Conservation (phyloP, 306 rosid species). For the Castanopsis chinensis region DNA sequence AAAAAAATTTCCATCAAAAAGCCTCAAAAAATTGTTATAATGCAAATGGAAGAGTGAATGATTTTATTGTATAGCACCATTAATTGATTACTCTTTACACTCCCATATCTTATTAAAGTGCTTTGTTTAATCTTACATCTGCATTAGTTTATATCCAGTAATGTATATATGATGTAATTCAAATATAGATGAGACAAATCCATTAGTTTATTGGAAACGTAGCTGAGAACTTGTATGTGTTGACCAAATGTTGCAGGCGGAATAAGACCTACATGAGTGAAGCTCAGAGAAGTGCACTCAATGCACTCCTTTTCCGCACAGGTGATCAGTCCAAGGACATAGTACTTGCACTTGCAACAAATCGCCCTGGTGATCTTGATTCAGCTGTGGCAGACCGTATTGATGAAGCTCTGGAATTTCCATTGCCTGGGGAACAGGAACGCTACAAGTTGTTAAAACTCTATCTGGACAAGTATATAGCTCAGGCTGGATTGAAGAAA, state of each 20-base stretch:
- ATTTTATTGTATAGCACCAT: background rate
- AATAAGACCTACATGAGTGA: constrained; percentile 99
- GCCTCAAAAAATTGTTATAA: too few relatives aligned
- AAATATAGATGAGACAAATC: background rate
- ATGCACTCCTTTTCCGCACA: constrained; percentile 94
- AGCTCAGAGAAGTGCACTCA: constrained; percentile 98
- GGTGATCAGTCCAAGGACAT: constrained; percentile 99
- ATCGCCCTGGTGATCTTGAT: constrained; percentile 96
- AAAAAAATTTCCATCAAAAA: too few relatives aligned
- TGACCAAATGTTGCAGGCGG: constrained; percentile 60
- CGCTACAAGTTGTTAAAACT: constrained; percentile 84
- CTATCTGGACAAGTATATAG: constrained; percentile 84
- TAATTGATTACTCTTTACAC: background rate
- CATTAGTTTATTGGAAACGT: background rate
- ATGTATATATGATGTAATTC: background rate
- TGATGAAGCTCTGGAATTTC: constrained; percentile 94
- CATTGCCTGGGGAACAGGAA: constrained; percentile 88
- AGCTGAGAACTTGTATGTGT: constrained; percentile 15
- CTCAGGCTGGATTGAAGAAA: constrained; percentile 67
- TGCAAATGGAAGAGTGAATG: too few relatives aligned
- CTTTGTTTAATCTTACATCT: background rate
- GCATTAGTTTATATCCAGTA: background rate
- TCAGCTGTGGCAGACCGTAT: constrained; percentile 96
- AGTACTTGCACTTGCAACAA: constrained; percentile 96
- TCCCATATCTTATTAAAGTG: background rate